Evolutionary conservation across 768 basidiomycete species (phyloP), one percentile per base, ranked within the genome.

Genomic region (Auriscalpium orientale): DNA sequence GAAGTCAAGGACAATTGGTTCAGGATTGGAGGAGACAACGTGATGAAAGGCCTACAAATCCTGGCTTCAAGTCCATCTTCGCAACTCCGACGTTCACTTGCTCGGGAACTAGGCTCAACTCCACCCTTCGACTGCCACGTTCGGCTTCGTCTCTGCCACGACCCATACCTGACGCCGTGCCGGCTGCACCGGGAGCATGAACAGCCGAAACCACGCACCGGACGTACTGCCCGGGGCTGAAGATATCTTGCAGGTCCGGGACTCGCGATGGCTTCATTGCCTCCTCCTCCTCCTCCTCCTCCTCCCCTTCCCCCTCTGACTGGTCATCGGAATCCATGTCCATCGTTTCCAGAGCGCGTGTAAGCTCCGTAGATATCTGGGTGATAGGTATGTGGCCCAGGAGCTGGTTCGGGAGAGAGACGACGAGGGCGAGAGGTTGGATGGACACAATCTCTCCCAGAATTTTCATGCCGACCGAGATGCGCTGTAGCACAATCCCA

Each of bases 391-490:
- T 79, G 71, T 99, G 93, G 9, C 82, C 97, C 62, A 90, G 81
- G 40, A 99, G 83, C 71, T 98, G 95, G 64, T 95, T 91, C 16
- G 97, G 95, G n/a, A 99, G 78, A 16, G 95, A 98, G 33, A 98
- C 76, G 56, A 98, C 80, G 57, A 99, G 79, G 46, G 91, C 88
- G 37, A 99, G 83, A 11, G 95, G 90, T 58, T 91, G 83, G 52
- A 98, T 80, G 28, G 87, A 80, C 62, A 91, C 79, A 51, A 99
- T 80, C 72, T 93, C 89, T n/a, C 85, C 87, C 37, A 98, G 74
- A 20, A 98, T 79, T 66, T 85, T 92, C 80, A 92, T 94, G 38
- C 94, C 95, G 37, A 84, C 74, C 46, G 76, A 71, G 12, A 97
- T 74, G 62, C 92, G 83, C 91, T 95, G 43, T 7, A 28, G 28